Base-by-base conservation (phyloP, 257 asterid species). In the Plantago elongata region DNA sequence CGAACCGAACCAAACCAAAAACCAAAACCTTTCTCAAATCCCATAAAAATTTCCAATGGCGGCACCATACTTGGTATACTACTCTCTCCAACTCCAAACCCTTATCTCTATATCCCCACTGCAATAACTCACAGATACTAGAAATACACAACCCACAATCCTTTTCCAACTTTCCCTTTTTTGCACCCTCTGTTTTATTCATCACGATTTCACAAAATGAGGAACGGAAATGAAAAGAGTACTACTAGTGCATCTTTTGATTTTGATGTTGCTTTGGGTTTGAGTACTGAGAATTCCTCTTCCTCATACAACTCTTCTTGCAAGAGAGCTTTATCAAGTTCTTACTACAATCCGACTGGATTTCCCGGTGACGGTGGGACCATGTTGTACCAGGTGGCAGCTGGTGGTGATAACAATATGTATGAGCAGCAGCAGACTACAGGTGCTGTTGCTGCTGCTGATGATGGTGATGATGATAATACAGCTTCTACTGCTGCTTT, bases 231-330 rank as follows among this genome's bases (percentile, higher is more conserved):
- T 47, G 72, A 72, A 46, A 71, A 57, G 8, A 73, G 66, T 49
- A 57, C 72, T 47, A n/a, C n/a, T n/a, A n/a, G n/a, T n/a, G 47
- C 69, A 29, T 49, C 66, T 2, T 42, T 70, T 15, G 70, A 71
- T 8, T 75, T 57, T 60, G 83, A 80, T 62, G 75, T 76, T 17
- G 85, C 71, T 9, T 54, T 82, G 67, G 93, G 78, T 59, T 73
- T 87, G 69, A 80, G 73, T 77, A 78, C 78, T 83, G 81, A 72
- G 69, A 49, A 49, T 16, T 13, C 16, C 9, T 62, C 60, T 22
- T 22, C 2, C 27, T 22, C 27, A 22, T 22, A 22, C 27, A 22
- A 22, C 27, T 22, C 27, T 46, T 44, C 71, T 58, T 55, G 54
- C 57, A 70, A 61, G 60, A 63, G 69, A 15, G 57, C 51, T 64